Percentiles rank a stretch among this genome's conserved stretches.
phyloP scores from a whole-genome alignment of 768 basidiomycete species.

The Suillus bovinus region DNA sequence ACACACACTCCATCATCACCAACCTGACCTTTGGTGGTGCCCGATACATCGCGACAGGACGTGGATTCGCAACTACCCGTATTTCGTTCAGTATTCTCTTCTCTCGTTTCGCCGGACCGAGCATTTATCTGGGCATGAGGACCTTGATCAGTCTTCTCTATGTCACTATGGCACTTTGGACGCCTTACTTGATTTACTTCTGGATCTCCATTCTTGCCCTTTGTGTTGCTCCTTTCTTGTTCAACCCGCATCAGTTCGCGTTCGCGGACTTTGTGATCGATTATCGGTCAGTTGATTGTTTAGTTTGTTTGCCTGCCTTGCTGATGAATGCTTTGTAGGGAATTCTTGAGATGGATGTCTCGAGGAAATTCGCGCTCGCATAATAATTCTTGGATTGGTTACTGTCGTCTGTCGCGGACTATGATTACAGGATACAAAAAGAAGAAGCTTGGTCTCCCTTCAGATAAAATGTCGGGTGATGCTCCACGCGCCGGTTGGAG shows the following conservation, averaged over 20 bases:
- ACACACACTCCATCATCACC: conserved; percentile 95
- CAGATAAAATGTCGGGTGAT: conserved; percentile 95
- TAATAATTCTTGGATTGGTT: conserved; percentile 98
- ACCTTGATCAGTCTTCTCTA: conserved; percentile 92
- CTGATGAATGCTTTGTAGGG: conserved; percentile 46
- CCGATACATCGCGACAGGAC: conserved; percentile 97
- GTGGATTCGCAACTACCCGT: conserved; percentile 96
- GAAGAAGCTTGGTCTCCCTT: conserved; percentile 94
- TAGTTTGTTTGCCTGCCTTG: neutral
- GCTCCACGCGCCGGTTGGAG: conserved; percentile 93
- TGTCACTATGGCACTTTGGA: conserved; percentile 90
- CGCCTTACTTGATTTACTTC: conserved; percentile 93
- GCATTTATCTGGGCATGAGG: conserved; percentile 96
- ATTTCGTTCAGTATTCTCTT: conserved; percentile 95
- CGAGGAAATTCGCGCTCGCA: conserved; percentile 97
- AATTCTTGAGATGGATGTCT: conserved; percentile 99
- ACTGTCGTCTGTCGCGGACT: conserved; percentile 96
- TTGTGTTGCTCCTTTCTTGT: conserved; percentile 94
- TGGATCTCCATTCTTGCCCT: conserved; percentile 94
- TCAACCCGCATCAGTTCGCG: conserved; percentile 99
- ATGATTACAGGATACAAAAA: conserved; percentile 99
- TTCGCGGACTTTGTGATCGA: conserved; percentile 97
- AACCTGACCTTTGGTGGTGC: conserved; percentile 98
- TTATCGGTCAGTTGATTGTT: conserved; percentile 59
- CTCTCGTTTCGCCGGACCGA: conserved; percentile 98